Base-by-base conservation (phyloP, 768 basidiomycete species). In the Russula emetica region DNA sequence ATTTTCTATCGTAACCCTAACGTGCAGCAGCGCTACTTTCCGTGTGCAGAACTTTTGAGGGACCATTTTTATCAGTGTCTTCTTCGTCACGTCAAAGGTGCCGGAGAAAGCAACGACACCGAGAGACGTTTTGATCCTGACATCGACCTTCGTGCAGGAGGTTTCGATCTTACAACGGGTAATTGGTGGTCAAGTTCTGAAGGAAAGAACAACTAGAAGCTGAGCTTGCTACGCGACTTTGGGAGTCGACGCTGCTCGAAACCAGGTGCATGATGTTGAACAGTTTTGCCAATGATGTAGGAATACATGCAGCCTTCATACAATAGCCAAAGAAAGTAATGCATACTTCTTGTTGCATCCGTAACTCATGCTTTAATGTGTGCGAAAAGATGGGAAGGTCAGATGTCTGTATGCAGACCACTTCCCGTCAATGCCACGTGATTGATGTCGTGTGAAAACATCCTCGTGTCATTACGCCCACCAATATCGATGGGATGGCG, bases 121-220 rank as follows among this genome's bases (percentile, higher is more conserved):
- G 22, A 26, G 49, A 51, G 58, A 16, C 49, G n/a, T 13, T 42
- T 40, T 22, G 40, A 59, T 20, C 58, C 36, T 11, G 58, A 38
- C 50, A 38, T 59, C 26, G 58, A 28, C 24, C 34, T 59, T 20
- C 49, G 4, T 28, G 26, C 2, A 1, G 36, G 58, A 10, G 49
- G 58, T 3, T 51, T 51, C 26, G 14, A 51, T 36, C 32, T 58
- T 18, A 26, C 18, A 3, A 40, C 7, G 16, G 49, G 26, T 14
- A 40, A 13, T 28, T 51, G 49, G 49, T 51, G 36, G 58, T 60
- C 49, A 5, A 26, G 20, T 40, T n/a, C 24, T 5, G 22, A 59
- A 7, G 49, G 58, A 24, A 51, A 59, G 30, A 51, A 51, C 36
- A 59, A 7, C 38, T 51, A 13, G 49, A 59, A 51, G 58, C 58